These are phyloP conservation scores for Pseudomassariella vexata DNA, from an alignment of 2,329 filamentous ascomycete genomes.

Conservation along the genomic window DNA sequence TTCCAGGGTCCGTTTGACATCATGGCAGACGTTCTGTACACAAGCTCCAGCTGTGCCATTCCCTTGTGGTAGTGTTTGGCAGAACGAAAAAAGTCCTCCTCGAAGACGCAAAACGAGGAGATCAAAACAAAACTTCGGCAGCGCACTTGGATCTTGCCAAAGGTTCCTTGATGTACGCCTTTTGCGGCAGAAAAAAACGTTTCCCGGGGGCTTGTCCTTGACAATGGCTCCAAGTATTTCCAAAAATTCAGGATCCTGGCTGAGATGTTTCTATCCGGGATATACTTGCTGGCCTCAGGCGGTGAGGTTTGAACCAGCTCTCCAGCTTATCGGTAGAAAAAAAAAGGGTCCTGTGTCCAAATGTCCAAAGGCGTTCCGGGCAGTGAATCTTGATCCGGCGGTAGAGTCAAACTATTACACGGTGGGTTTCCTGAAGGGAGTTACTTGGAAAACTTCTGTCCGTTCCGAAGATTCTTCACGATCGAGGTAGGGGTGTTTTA, in stretches of 20 bases:
- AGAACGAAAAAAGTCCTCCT: conserved; percentile 7
- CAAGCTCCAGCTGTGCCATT: conserved; percentile 21
- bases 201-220: conserved; percentile 4
- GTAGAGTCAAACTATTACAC: too few relatives aligned
- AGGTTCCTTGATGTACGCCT: too few relatives aligned
- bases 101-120: too few relatives aligned
- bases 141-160: too few relatives aligned
- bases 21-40: conserved; percentile 37
- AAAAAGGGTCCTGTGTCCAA: conserved; percentile 1
- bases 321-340: conserved; percentile 1
- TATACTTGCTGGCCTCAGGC: conserved; percentile 10
- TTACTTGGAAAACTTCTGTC: too few relatives aligned
- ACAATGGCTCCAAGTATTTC: conserved; percentile 4
- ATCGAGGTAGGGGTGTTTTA: too few relatives aligned
- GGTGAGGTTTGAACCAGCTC: conserved; percentile 7
- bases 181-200: too few relatives aligned
- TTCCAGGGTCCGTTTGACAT: conserved; percentile 44
- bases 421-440: too few relatives aligned
- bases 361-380: conserved; percentile 1
- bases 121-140: too few relatives aligned
- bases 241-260: conserved; percentile 7
- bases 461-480: conserved; percentile 1
- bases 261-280: conserved; percentile 7
- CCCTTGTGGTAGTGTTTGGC: neutral
- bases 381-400: too few relatives aligned